These are phyloP conservation scores for Hortiboletus flavorubellus DNA, from an alignment of 768 basidiomycete genomes.

Conservation along the genomic window DNA sequence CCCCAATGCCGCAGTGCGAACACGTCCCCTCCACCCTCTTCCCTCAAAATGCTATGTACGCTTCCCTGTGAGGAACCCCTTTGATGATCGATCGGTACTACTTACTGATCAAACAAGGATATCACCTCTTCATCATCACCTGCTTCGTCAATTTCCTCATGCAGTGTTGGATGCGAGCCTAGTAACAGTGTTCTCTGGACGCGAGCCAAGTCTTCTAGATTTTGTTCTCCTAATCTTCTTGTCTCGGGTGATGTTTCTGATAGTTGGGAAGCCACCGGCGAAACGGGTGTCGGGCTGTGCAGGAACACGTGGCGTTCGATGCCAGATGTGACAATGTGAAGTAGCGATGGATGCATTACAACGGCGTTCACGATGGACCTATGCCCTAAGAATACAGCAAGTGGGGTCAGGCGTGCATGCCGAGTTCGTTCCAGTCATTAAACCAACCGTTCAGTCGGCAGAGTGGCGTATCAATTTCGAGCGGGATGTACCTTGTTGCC, in stretches of 20 bases:
- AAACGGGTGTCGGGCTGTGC: conserved; percentile 62
- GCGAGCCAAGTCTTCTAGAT: conserved; percentile 32
- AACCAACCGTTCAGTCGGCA: conserved; percentile 54
- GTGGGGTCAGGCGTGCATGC: neutral
- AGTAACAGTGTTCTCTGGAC: conserved; percentile 38
- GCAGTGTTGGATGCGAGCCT: conserved; percentile 26
- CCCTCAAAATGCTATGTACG: conserved; percentile 50
- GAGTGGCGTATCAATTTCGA: conserved; percentile 59
- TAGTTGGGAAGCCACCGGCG: conserved; percentile 49
- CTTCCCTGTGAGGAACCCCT: conserved; percentile 6
- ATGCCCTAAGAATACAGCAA: conserved; percentile 46
- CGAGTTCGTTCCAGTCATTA: neutral
- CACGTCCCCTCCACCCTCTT: conserved; percentile 56
- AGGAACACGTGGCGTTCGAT: conserved; percentile 68
- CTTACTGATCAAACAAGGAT: conserved; percentile 71
- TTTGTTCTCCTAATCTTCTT: conserved; percentile 40
- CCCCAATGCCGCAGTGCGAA: conserved; percentile 45
- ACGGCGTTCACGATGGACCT: conserved; percentile 74
- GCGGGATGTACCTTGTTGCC: conserved; percentile 52
- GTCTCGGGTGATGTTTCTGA: conserved; percentile 44
- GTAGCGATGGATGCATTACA: conserved; percentile 67
- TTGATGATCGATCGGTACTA: conserved; percentile 8
- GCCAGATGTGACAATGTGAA: conserved; percentile 66
- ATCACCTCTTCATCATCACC: conserved; percentile 50
- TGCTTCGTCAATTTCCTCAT: conserved; percentile 26